These are phyloP conservation scores for Tolypocladium sp. DNA, from an alignment of 2,329 filamentous ascomycete species.

Conservation along the genomic window DNA sequence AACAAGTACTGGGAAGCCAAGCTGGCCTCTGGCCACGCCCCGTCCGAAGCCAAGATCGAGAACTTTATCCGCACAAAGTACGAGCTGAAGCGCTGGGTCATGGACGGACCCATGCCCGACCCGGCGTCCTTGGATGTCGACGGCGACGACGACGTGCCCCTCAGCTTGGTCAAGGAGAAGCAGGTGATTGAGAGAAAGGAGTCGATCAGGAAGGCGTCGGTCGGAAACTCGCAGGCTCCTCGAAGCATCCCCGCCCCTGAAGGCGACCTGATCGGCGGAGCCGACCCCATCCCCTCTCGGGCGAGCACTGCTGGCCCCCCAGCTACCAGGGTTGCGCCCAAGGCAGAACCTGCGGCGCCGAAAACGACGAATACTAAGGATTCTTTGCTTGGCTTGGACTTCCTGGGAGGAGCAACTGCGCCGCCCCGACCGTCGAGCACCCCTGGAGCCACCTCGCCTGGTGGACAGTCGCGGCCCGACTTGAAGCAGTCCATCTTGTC, in stretches of 20 bases:
- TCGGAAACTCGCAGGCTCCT: conserved; percentile 31
- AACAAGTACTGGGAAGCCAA: conserved; percentile 99
- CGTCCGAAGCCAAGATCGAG: conserved; percentile 96
- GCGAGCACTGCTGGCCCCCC: conserved; percentile 66
- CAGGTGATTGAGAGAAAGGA: conserved; percentile 52
- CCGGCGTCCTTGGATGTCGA: conserved; percentile 78
- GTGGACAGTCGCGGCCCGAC: conserved; percentile 72
- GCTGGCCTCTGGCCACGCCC: conserved; percentile 79
- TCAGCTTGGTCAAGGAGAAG: conserved; percentile 57
- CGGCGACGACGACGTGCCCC: conserved; percentile 72
- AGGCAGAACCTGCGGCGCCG: conserved; percentile 56
- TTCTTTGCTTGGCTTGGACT: conserved; percentile 85
- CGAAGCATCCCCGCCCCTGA: conserved; percentile 32
- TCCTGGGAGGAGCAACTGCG: conserved; percentile 67
- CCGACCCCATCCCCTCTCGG: conserved; percentile 57
- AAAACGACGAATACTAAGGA: conserved; percentile 69
- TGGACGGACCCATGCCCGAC: conserved; percentile 92
- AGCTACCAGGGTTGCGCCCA: conserved; percentile 46
- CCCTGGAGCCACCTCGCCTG: conserved; percentile 50
- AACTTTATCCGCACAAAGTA: conserved; percentile 99
- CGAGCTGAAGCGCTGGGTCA: conserved; percentile 97
- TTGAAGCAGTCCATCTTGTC: conserved; percentile 96
- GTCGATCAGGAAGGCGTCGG: conserved; percentile 50
- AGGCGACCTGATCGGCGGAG: conserved; percentile 76
- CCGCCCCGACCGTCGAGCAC: conserved; percentile 80